Base-by-base conservation (phyloP, 1,139 yeast genomes). In the Blastobotrys proliferans region DNA sequence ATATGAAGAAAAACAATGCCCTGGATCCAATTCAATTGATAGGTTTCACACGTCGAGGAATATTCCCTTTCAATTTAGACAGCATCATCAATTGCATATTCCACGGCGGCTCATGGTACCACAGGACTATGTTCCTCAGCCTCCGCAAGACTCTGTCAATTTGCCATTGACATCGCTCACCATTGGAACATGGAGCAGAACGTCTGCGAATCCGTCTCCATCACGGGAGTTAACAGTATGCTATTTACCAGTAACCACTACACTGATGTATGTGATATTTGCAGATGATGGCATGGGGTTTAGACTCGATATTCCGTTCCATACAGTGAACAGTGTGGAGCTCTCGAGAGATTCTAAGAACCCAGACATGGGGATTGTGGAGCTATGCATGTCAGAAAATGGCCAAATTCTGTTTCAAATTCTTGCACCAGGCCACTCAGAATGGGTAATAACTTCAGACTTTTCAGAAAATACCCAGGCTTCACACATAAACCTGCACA, bases 181-280 rank as follows among this genome's bases (percentile, higher is more conserved):
- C 6, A 61, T 63, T 38, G 67, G 67, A 3, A 46, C 51, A 2
- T 63, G 67, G 67, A 48, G 56, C 30, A 50, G 67, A 6, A 51
- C 57, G 1, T 51, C 51, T 2, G 35, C 45, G 16, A 35, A 53
- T 6, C 48, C 50, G 2, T 28, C 49, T 30, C 53, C 45, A 35
- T 17, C 41, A 17, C 10, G 18, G 11, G 64, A 59, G 30, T 49
- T 63, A 9, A 44, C 47, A 3, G 52, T 60, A 16, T 50, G 41
- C 20, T 62, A 54, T 36, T 47, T 51, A 3, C 55, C 59, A 2
- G 20, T 47, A 1, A 59, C 54, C 16, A 33, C 50, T 1, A 40
- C 45, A 9, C 38, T 63, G 35, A 48, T 54, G 10, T 62, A 63
- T 40, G 49, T 56, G 20, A 51, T 63, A 43, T 49, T 41, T 38